Evolutionary conservation across 805 yeast genomes (phyloP).

Genomic region (Kodamaea laetipori): DNA sequence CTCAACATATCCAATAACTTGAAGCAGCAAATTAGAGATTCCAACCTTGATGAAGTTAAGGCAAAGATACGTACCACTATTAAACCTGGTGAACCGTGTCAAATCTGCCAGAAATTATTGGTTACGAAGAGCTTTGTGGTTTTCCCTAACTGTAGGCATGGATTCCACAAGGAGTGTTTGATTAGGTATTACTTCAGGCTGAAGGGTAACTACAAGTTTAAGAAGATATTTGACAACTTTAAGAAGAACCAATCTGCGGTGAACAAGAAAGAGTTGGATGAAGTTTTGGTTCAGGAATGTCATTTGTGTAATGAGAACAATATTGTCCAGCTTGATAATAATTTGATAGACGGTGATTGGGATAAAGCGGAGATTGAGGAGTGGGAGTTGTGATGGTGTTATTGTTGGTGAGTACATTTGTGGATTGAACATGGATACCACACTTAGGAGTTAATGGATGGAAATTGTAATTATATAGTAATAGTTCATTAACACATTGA

Average conservation of each 20-base stretch:
- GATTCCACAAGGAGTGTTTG: constrained; percentile 88
- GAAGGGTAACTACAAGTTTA: constrained; percentile 64
- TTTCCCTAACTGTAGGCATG: constrained; percentile 85
- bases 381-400: constrained; percentile 51
- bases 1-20: constrained; percentile 60
- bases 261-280: constrained; percentile 56
- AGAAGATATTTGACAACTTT: constrained; percentile 59
- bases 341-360: constrained; percentile 43
- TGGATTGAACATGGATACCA: too few relatives aligned
- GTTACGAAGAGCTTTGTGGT: constrained; percentile 72
- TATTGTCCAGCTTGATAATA: constrained; percentile 68
- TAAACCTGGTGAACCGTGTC: constrained; percentile 84
- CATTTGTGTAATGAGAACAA: constrained; percentile 74
- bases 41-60: constrained; percentile 29
- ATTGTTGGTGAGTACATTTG: too few relatives aligned
- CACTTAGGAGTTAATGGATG: too few relatives aligned
- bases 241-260: constrained; percentile 45
- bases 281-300: constrained; percentile 63
- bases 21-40: constrained; percentile 55
- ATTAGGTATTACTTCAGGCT: constrained; percentile 59
- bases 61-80: constrained; percentile 61
- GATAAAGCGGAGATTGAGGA: constrained; percentile 43
- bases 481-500: too few relatives aligned
- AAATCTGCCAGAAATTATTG: constrained; percentile 66
- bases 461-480: too few relatives aligned